Percentiles rank a stretch among this genome's conserved stretches.
phyloP scores from a whole-genome alignment of 2,329 filamentous ascomycete genomes.

The Ophiostoma populinum region DNA sequence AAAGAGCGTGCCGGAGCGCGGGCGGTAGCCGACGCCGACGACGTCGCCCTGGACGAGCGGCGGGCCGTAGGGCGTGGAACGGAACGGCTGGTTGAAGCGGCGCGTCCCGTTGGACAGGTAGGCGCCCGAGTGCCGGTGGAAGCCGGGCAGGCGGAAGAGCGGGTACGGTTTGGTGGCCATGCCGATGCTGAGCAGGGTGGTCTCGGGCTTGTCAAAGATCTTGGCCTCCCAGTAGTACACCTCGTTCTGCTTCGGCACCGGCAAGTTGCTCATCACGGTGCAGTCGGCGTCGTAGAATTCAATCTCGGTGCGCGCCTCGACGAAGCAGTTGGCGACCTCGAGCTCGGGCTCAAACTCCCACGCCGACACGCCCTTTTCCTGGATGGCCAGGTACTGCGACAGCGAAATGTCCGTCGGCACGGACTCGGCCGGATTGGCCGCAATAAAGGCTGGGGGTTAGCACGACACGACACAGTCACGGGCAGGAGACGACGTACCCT shows the following conservation, averaged over 20 bases:
- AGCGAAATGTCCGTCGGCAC: slow-evolving; percentile 92
- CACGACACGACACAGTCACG: background rate
- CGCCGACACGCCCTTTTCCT: slow-evolving; percentile 97
- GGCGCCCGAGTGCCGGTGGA: slow-evolving; percentile 81
- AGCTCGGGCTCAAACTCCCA: slow-evolving; percentile 99
- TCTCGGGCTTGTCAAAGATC: slow-evolving; percentile 92
- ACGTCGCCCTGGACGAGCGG: slow-evolving; percentile 85
- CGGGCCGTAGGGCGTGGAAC: slow-evolving; percentile 62
- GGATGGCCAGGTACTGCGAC: slow-evolving; percentile 93
- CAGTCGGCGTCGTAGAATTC: slow-evolving; percentile 98
- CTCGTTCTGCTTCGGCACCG: slow-evolving; percentile 96
- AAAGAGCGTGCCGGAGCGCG: slow-evolving; percentile 86
- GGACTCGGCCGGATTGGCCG: slow-evolving; percentile 88
- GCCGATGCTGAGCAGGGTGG: slow-evolving; percentile 72
- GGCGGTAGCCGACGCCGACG: slow-evolving; percentile 85
- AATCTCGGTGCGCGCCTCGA: slow-evolving; percentile 89
- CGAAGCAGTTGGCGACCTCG: slow-evolving; percentile 97
- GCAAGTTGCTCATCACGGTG: slow-evolving; percentile 90
- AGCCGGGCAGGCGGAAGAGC: slow-evolving; percentile 80
- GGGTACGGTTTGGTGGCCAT: slow-evolving; percentile 96
- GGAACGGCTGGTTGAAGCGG: slow-evolving; percentile 86
- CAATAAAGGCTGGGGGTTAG: slow-evolving; percentile 56
- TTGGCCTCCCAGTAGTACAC: slow-evolving; percentile 99
- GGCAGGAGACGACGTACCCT: slow-evolving; percentile 42
- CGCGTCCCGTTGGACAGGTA: slow-evolving; percentile 80